These are phyloP conservation scores for Kodamaea nitidulidarum DNA, from an alignment of 805 yeast species.

Conservation along the genomic window DNA sequence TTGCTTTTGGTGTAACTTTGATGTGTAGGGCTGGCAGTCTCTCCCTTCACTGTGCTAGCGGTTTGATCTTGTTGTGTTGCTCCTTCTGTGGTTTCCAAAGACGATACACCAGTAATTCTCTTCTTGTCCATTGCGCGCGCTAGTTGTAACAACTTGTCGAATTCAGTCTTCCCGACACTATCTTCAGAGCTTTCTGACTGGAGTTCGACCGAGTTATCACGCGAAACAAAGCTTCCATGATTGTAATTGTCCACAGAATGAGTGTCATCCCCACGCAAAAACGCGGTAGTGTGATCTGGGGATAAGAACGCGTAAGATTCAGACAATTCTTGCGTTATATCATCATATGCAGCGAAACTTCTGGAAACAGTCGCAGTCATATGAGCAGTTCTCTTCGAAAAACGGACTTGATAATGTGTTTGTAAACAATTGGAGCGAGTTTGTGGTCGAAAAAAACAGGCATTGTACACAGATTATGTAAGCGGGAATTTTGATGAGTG, in stretches of 20 bases:
- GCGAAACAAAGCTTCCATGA: neutral
- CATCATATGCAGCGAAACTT: constrained; percentile 1
- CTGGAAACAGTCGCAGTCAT: constrained; percentile 1
- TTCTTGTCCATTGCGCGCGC: constrained; percentile 6
- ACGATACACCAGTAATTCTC: neutral
- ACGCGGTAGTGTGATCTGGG: constrained; percentile 6
- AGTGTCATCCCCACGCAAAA: neutral
- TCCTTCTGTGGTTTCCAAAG: neutral
- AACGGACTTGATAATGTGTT: no score
- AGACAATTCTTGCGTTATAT: constrained; percentile 6
- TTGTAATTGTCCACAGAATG: neutral
- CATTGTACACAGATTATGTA: constrained; percentile 1
- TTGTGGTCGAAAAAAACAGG: constrained; percentile 1
- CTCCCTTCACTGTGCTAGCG: neutral
- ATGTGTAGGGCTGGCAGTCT: neutral
- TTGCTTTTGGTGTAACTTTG: neutral
- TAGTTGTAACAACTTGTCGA: constrained; percentile 5
- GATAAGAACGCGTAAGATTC: constrained; percentile 9
- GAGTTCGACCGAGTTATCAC: neutral
- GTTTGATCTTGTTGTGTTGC: neutral
- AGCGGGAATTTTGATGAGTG: neutral
- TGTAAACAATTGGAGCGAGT: constrained; percentile 8
- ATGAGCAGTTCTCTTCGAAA: neutral
- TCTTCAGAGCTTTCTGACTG: neutral
- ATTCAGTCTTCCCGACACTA: constrained; percentile 2